Evolutionary conservation across 2,329 filamentous ascomycete genomes (phyloP), one percentile per base, ranked within the genome.

Genomic region (Fusarium sacchari): DNA sequence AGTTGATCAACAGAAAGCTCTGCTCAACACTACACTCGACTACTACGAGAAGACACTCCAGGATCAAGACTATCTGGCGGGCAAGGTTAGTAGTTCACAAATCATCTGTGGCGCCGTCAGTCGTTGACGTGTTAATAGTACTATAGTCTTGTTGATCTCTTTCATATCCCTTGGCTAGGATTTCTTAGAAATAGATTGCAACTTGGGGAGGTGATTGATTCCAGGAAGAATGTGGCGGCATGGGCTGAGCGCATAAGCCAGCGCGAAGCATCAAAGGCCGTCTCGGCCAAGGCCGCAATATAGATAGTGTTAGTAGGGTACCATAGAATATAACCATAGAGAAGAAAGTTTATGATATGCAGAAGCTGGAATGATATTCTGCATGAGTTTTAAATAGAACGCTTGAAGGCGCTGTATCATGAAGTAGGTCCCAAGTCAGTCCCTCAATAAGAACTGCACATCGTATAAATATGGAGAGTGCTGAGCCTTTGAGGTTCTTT

Each of bases 281-380:
- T 59, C 49, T 26, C 42, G 4, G 42, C 32, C 18, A 49, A 32
- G 24, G 32, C 56, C 2, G 32, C 14, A 7, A 42, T 37, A 14
- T 59, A 47, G 24, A 1, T 24, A 20, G 20, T 7, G 13, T 43
- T 43, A 5, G 2, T 6, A 24, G 22, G n/a, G 9, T 13, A 6
- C 17, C n/a, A 43, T 43, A 43, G 7, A 7, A 24, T 11, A n/a
- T 10, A 11, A 43, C n/a, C 10, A 17, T 18, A 43, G 42, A 43
- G n/a, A 43, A 43, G 8, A 43, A 15, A 24, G 9, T 0, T 24
- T 7, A 24, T 11, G 0, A 5, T 24, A 3, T 24, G 6, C 11
- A 24, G n/a, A 40, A 32, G 30, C 6, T 32, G 30, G 11, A 32
- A 14, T 4, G 6, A 32, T 32, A 32, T 14, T 12, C 30, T 14